phyloP scores from a whole-genome alignment of 371 early-diverging fungal genomes.

The Mucor mucedo region DNA sequence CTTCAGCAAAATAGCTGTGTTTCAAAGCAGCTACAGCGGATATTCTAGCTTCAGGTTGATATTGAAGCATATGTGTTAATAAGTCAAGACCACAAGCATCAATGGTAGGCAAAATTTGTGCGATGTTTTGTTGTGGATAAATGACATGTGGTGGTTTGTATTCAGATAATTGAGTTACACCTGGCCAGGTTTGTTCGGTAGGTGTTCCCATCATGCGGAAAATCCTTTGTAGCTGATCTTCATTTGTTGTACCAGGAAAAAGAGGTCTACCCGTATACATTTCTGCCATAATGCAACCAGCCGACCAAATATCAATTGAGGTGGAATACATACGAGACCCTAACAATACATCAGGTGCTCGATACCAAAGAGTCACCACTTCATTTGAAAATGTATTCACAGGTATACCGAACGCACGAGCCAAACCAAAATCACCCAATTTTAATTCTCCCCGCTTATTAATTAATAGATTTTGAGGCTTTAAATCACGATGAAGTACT shows the following conservation, averaged over 20 bases:
- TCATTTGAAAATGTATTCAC: conserved; percentile 97
- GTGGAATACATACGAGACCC: conserved; percentile 95
- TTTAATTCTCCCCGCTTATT: conserved; percentile 87
- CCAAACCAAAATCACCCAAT: conserved; percentile 95
- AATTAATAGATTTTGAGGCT: conserved; percentile 95
- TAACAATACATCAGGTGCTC: conserved; percentile 96
- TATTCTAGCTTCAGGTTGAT: conserved; percentile 84
- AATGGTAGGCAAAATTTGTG: conserved; percentile 74
- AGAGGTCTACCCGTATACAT: conserved; percentile 92
- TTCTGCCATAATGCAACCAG: conserved; percentile 98
- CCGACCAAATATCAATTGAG: conserved; percentile 99
- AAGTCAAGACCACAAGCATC: conserved; percentile 78
- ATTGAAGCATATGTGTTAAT: conserved; percentile 77
- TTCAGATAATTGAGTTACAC: conserved; percentile 86
- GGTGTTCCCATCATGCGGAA: conserved; percentile 91
- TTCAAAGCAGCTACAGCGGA: conserved; percentile 83
- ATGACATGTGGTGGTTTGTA: conserved; percentile 77
- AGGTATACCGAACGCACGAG: conserved; percentile 95
- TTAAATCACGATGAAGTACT: conserved; percentile 97
- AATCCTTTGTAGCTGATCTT: conserved; percentile 89
- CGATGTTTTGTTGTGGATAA: conserved; percentile 72
- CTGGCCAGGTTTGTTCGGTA: conserved; percentile 85
- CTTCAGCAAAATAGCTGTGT: conserved; percentile 82
- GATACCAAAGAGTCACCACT: conserved; percentile 96
- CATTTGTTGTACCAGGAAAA: conserved; percentile 93